Base-by-base conservation (phyloP, 2,329 filamentous ascomycete genomes). In the Cercospora nicotianae region DNA sequence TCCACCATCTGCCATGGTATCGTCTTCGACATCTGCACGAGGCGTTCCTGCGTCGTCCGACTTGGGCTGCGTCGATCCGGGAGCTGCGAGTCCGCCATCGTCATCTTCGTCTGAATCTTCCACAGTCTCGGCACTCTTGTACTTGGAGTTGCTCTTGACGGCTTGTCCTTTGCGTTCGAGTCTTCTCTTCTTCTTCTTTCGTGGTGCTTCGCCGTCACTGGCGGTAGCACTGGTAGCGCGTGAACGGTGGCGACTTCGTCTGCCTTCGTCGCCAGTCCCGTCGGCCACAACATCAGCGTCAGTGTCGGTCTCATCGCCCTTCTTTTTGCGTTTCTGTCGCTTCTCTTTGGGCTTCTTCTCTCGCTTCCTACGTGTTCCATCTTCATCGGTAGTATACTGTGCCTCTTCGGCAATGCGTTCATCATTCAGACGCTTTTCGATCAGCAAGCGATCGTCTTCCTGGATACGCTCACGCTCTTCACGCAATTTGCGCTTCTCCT, bases 381-480 rank as follows among this genome's bases (percentile, higher is more conserved):
- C 94, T 80, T 96, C 93, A 76, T 96, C 93, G 0, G 89, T 91
- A 0, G 91, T 95, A 80, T 91, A 86, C 75, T 97, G 93, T 2
- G 92, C 92, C 72, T 90, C 80, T 53, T 78, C 84, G 36, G 88
- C 85, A 48, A 83, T 83, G 66, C 85, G 84, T 67, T 94, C 91
- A 72, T 93, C 91, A 72, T 91, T 90, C 1, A 86, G 84, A 33
- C 92, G 87, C 75, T 88, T 84, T 73, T 90, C 89, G 26, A 92
- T 91, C 59, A 92, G 83, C 71, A 87, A 85, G 63, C 91, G 86
- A 76, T 96, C 83, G 53, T 89, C 87, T 67, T 93, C 91, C 18
- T 89, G 85, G 76, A 98, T 94, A 74, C 87, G 88, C 73, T 92
- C 89, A 68, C 94, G 89, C 78, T 98, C 94, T 76, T 92, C 92